These are phyloP conservation scores for Botrytis tulipae DNA, from an alignment of 2,329 filamentous ascomycete species.

Conservation along the genomic window DNA sequence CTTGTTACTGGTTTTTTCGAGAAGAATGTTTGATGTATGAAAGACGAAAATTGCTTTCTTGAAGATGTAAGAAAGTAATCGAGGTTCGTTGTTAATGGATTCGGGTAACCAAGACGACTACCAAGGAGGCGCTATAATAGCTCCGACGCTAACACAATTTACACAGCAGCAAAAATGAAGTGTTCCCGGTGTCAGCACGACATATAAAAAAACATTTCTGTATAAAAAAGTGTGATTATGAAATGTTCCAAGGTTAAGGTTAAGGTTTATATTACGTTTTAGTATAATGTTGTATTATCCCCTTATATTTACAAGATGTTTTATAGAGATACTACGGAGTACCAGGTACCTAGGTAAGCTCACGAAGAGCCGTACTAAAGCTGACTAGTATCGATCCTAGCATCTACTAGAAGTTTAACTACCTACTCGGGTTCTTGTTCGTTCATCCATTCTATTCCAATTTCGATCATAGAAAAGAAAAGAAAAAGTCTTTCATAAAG, in stretches of 20 bases:
- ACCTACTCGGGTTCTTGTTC: not conserved
- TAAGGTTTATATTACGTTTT: not conserved
- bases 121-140: conserved; percentile 7
- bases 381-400: not conserved
- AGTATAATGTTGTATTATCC: not conserved
- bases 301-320: not conserved
- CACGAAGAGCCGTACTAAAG: not conserved
- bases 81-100: conserved; percentile 17
- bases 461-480: not conserved
- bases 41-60: conserved; percentile 10
- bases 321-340: not conserved
- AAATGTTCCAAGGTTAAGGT: not conserved
- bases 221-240: not conserved
- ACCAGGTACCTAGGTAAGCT: not conserved
- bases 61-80: conserved; percentile 15
- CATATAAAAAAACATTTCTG: not conserved
- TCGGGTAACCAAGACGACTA: conserved; percentile 13
- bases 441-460: not conserved
- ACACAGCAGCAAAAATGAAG: not conserved
- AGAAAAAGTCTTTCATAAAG: conserved; percentile 3
- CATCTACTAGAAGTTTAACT: not conserved
- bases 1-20: conserved; percentile 4
- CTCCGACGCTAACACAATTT: conserved; percentile 10
- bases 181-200: not conserved
- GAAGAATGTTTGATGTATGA: not conserved